Conservation (phyloP, 495 filamentous ascomycete species). For the Opeltia flavorubescens region DNA sequence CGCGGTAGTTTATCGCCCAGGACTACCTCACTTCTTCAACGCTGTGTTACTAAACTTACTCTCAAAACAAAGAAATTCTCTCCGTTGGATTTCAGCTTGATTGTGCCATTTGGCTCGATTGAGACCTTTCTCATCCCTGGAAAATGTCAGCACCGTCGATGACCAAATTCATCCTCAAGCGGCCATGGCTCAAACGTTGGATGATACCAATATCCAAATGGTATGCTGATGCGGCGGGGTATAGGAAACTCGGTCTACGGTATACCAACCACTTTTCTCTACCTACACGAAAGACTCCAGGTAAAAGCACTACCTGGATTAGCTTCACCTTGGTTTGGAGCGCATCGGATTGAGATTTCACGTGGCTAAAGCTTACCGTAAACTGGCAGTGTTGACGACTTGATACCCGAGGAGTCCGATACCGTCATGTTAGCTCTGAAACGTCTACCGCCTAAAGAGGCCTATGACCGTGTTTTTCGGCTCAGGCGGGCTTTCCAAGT, state of each 20-base stretch:
- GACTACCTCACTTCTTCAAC: too few relatives aligned
- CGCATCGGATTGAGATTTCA: too few relatives aligned
- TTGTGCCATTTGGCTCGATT: too few relatives aligned
- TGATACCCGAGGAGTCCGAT: slow-evolving; percentile 84
- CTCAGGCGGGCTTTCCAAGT: slow-evolving; percentile 92
- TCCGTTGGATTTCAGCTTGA: too few relatives aligned
- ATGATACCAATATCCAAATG: slow-evolving; percentile 66
- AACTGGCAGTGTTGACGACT: slow-evolving; percentile 62
- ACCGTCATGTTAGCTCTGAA: slow-evolving; percentile 71
- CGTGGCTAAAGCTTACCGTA: background rate
- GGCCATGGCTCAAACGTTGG: slow-evolving; percentile 69
- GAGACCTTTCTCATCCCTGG: slow-evolving; percentile 6
- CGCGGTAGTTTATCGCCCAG: too few relatives aligned
- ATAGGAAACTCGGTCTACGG: slow-evolving; percentile 85
- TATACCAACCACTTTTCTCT: slow-evolving; percentile 26
- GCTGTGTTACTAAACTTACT: too few relatives aligned
- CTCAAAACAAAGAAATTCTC: too few relatives aligned
- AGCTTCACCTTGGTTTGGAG: too few relatives aligned
- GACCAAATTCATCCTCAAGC: slow-evolving; percentile 55
- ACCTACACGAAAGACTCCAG: too few relatives aligned
- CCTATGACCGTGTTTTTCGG: slow-evolving; percentile 94
- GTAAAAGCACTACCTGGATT: too few relatives aligned
- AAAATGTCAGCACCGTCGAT: slow-evolving; percentile 64
- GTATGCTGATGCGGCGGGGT: slow-evolving; percentile 78
- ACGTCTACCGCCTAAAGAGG: slow-evolving; percentile 77